Evolutionary conservation across 129 eudicot genomes (phyloP).

Genomic region (Gnaphalium uliginosum): DNA sequence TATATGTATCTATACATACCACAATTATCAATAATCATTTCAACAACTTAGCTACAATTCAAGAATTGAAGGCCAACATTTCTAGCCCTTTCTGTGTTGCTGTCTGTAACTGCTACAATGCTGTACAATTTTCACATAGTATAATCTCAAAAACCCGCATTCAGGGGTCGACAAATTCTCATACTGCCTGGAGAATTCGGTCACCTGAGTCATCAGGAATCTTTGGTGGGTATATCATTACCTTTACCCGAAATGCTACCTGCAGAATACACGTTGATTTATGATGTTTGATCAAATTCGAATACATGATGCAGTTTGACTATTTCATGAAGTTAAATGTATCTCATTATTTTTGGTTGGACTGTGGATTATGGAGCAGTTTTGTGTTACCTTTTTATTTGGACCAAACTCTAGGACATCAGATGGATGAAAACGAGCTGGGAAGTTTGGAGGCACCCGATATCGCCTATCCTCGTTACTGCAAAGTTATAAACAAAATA

Average conservation of each 20-base stretch:
- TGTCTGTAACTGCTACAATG: constrained; percentile 34
- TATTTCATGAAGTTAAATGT: constrained; percentile 5
- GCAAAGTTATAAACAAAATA: constrained; percentile 12
- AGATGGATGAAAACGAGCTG: constrained; percentile 83
- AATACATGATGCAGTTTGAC: not conserved
- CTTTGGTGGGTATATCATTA: constrained; percentile 49
- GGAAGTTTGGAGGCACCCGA: constrained; percentile 72
- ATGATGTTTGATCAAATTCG: not conserved
- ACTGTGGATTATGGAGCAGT: not conserved
- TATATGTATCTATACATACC: constrained; percentile 39
- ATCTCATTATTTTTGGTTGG: not conserved
- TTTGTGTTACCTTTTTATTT: constrained; percentile 57
- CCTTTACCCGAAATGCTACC: constrained; percentile 86
- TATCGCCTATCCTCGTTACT: constrained; percentile 81
- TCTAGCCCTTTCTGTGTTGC: constrained; percentile 24
- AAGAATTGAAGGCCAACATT: constrained; percentile 30
- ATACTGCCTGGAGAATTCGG: constrained; percentile 54
- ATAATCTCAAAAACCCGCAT: constrained; percentile 8
- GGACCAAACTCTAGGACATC: constrained; percentile 79
- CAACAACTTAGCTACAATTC: constrained; percentile 32
- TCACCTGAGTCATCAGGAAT: constrained; percentile 28
- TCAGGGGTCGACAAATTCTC: constrained; percentile 21
- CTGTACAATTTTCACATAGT: constrained; percentile 55
- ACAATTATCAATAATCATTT: constrained; percentile 21
- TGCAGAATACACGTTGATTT: constrained; percentile 30